Evolutionary conservation across 495 filamentous ascomycete genomes (phyloP).

Genomic region (Neurospora sp.): DNA sequence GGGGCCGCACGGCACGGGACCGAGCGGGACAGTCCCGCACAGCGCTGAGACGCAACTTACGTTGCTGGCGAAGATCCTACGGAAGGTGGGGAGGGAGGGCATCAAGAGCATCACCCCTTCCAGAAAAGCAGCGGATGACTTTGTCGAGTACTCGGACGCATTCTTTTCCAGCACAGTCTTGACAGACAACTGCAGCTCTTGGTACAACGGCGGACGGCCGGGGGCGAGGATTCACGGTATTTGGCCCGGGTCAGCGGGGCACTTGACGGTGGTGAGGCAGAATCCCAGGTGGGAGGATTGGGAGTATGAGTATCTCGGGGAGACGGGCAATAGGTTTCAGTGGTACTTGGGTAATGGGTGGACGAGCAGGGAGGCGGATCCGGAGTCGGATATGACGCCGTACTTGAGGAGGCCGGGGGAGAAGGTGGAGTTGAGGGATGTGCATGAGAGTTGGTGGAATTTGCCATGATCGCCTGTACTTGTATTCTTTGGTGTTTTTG

Average conservation of each 20-base stretch:
- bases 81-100: constrained; percentile 52
- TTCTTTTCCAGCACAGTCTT: constrained; percentile 54
- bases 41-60: constrained; percentile 46
- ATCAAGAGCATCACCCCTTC: constrained; percentile 50
- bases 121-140: constrained; percentile 48
- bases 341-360: constrained; percentile 38
- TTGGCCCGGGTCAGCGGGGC: constrained; percentile 56
- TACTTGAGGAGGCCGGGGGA: constrained; percentile 26
- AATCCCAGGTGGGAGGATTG: constrained; percentile 66
- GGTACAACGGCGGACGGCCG: constrained; percentile 56
- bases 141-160: constrained; percentile 48
- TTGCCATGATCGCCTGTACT: constrained; percentile 6
- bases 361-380: constrained; percentile 30
- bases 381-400: constrained; percentile 26
- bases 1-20: constrained; percentile 45
- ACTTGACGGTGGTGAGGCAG: constrained; percentile 43
- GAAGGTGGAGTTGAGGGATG: constrained; percentile 24
- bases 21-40: constrained; percentile 43
- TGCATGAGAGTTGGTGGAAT: constrained; percentile 37
- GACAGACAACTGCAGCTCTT: constrained; percentile 54
- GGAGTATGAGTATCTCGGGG: constrained; percentile 48
- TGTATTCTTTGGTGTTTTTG: background rate
- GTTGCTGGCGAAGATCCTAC: constrained; percentile 52
- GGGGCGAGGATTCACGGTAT: constrained; percentile 50
- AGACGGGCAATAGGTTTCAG: constrained; percentile 30